Conservation (phyloP, 2,329 filamentous ascomycete species). For the Phaeomoniella chlamydospora region DNA sequence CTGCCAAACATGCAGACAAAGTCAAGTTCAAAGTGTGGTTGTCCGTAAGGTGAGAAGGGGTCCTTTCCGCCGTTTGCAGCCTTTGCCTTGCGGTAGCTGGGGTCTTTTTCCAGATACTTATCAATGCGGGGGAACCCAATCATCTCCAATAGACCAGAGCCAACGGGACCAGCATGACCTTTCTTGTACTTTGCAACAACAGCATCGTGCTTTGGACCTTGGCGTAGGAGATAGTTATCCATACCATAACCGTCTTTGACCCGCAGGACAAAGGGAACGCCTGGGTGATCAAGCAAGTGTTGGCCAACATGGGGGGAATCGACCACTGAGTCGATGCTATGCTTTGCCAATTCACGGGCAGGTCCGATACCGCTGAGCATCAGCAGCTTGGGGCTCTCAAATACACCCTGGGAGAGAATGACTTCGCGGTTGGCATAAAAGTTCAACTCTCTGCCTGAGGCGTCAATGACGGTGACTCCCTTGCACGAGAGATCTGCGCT, state of each 20-base stretch:
- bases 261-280: slow-evolving; percentile 23
- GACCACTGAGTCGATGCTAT: slow-evolving; percentile 17
- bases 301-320: slow-evolving; percentile 16
- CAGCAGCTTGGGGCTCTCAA: slow-evolving; percentile 39
- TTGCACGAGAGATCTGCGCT: slow-evolving; percentile 22
- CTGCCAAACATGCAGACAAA: slow-evolving; percentile 44
- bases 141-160: slow-evolving; percentile 32
- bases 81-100: slow-evolving; percentile 31
- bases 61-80: slow-evolving; percentile 27
- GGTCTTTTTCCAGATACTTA: slow-evolving; percentile 30
- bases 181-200: slow-evolving; percentile 20
- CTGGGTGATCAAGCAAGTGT: slow-evolving; percentile 21
- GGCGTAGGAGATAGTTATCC: slow-evolving; percentile 22
- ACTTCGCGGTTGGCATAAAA: slow-evolving; percentile 35
- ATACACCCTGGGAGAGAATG: slow-evolving; percentile 35
- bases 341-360: slow-evolving; percentile 20
- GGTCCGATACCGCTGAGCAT: slow-evolving; percentile 38
- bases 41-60: slow-evolving; percentile 40
- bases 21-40: slow-evolving; percentile 49
- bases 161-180: slow-evolving; percentile 24
- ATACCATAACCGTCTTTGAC: slow-evolving; percentile 26
- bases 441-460: slow-evolving; percentile 24
- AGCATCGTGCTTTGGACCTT: slow-evolving; percentile 17
- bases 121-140: slow-evolving; percentile 45
- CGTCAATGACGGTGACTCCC: slow-evolving; percentile 33